A percentile compares a stretch with the other conserved stretches of the same genome.
phyloP scores from a whole-genome alignment of 2,329 filamentous ascomycete species.

The Phyllosticta citriasiana region DNA sequence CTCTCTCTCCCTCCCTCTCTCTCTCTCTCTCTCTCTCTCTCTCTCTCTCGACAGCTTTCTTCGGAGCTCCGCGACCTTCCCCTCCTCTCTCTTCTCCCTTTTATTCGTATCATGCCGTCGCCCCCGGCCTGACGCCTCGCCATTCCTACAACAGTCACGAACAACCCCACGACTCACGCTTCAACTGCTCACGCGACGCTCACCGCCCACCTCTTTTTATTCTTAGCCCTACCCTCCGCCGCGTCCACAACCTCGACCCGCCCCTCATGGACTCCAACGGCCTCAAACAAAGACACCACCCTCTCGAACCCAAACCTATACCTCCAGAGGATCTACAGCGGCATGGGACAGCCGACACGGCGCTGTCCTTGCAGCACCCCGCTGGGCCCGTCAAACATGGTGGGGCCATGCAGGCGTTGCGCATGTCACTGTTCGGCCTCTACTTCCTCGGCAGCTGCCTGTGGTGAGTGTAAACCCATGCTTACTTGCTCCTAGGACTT shows the following conservation, averaged over 20 bases:
- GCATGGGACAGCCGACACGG: slow-evolving; percentile 1
- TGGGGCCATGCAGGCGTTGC: slow-evolving; percentile 30
- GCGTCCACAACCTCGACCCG: not conserved
- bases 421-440: slow-evolving; percentile 33
- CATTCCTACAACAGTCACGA: not conserved
- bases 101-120: slow-evolving; percentile 2
- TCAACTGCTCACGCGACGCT: slow-evolving; percentile 2
- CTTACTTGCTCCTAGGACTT: slow-evolving; percentile 8
- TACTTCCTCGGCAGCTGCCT: slow-evolving; percentile 37
- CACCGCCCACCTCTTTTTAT: not conserved
- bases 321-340: not conserved
- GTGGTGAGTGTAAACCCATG: slow-evolving; percentile 21
- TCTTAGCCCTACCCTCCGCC: not conserved
- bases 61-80: not conserved
- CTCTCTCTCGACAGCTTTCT: not conserved
- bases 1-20: not conserved
- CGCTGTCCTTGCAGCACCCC: slow-evolving; percentile 18
- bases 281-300: slow-evolving; percentile 21
- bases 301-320: not conserved
- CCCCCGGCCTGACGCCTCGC: not conserved
- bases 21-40: too few relatives aligned
- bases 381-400: slow-evolving; percentile 34
- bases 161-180: not conserved
- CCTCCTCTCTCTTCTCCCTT: slow-evolving; percentile 6
- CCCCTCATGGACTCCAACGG: slow-evolving; percentile 19